phyloP scores from a whole-genome alignment of 2,329 filamentous ascomycete genomes.

The Talaromyces verruculosus region DNA sequence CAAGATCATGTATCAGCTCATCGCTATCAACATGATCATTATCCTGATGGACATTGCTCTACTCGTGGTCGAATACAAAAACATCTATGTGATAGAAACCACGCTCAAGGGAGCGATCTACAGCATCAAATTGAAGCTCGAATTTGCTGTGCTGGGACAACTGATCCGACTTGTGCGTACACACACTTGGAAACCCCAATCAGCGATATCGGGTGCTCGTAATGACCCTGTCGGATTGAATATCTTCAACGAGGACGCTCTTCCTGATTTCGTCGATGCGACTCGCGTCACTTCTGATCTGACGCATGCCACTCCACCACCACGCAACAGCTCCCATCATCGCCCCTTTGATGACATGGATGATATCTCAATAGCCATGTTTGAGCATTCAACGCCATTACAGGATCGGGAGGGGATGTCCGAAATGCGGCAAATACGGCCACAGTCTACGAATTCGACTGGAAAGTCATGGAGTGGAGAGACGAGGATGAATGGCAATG shows the following conservation, averaged over 20 bases:
- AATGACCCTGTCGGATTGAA: background rate
- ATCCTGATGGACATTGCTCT: slow-evolving; percentile 49
- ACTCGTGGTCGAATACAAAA: slow-evolving; percentile 45
- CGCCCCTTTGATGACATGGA: slow-evolving; percentile 39
- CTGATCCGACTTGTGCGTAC: slow-evolving; percentile 44
- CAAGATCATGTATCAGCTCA: slow-evolving; percentile 51
- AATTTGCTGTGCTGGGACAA: slow-evolving; percentile 51
- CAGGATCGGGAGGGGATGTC: slow-evolving; percentile 20
- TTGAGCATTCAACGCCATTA: slow-evolving; percentile 32
- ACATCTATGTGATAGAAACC: slow-evolving; percentile 49
- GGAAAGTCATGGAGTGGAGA: slow-evolving; percentile 35
- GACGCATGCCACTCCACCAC: slow-evolving; percentile 37
- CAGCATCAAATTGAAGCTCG: slow-evolving; percentile 53
- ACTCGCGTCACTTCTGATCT: slow-evolving; percentile 45
- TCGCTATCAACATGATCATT: slow-evolving; percentile 51
- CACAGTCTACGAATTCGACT: slow-evolving; percentile 25
- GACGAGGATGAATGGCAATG: slow-evolving; percentile 26
- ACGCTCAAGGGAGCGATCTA: slow-evolving; percentile 50
- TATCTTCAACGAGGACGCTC: slow-evolving; percentile 25
- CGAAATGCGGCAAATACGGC: slow-evolving; percentile 21
- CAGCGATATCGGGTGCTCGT: slow-evolving; percentile 26
- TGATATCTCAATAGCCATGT: slow-evolving; percentile 41
- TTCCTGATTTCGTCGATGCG: slow-evolving; percentile 49
- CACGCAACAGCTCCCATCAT: slow-evolving; percentile 21
- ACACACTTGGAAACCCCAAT: slow-evolving; percentile 42